Conservation (phyloP, 176 grass and related monocot genomes). For the Carex pumila region DNA sequence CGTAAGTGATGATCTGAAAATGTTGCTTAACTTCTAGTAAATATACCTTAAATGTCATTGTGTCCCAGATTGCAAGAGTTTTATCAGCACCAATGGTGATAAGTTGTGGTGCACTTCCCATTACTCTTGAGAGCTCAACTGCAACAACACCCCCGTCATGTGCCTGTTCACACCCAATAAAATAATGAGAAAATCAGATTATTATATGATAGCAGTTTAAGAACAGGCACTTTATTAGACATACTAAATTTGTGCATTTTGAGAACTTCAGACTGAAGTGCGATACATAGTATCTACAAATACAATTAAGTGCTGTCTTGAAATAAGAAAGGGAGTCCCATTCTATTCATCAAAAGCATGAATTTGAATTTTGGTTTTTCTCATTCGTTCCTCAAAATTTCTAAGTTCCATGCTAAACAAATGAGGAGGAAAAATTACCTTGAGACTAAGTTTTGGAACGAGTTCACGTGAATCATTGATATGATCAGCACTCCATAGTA, state of each 20-base stretch:
- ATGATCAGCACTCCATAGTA: conserved; percentile 94
- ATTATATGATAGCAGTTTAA: background rate
- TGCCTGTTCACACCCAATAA: conserved; percentile 37
- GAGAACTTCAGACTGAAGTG: background rate
- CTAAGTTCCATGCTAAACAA: background rate
- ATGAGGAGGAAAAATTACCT: conserved; percentile 39
- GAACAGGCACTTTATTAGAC: background rate
- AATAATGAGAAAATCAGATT: background rate
- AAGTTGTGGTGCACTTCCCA: conserved; percentile 90
- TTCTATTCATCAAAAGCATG: background rate
- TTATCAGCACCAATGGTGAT: conserved; percentile 97
- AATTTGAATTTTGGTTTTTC: background rate
- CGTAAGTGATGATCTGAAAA: background rate
- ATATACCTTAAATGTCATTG: conserved; percentile 87
- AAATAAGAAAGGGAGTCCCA: background rate
- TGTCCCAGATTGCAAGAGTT: conserved; percentile 99
- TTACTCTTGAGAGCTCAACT: conserved; percentile 95
- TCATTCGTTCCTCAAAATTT: background rate
- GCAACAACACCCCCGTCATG: conserved; percentile 96
- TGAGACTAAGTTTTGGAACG: conserved; percentile 92
- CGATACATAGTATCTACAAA: background rate
- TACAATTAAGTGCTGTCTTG: background rate
- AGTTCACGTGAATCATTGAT: conserved; percentile 92
- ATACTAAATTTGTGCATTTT: background rate
- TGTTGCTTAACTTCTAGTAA: background rate